phyloP scores from a whole-genome alignment of 2,329 filamentous ascomycete species.

The Fusarium graminum region DNA sequence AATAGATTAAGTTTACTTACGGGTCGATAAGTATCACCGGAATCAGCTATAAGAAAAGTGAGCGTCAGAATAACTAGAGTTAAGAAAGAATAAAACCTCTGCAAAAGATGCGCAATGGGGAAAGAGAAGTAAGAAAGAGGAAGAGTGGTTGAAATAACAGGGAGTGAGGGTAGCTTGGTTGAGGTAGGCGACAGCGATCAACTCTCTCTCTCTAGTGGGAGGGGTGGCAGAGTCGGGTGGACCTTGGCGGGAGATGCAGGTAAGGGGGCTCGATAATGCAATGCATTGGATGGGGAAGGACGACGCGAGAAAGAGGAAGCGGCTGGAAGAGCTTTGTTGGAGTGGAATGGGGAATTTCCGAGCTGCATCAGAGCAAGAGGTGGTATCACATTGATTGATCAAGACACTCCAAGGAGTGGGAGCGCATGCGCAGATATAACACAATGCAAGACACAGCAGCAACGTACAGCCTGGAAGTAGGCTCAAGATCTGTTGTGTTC shows the following conservation, averaged over 20 bases:
- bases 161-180: constrained; percentile 50
- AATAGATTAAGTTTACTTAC: constrained; percentile 58
- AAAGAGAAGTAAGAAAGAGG: constrained; percentile 47
- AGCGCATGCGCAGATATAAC: constrained; percentile 40
- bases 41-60: constrained; percentile 67
- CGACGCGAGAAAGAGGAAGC: constrained; percentile 51
- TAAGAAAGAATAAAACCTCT: constrained; percentile 44
- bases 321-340: constrained; percentile 47
- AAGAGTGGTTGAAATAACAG: constrained; percentile 53
- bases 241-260: constrained; percentile 62
- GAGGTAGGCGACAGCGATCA: constrained; percentile 39
- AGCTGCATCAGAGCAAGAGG: constrained; percentile 53
- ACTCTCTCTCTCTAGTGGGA: constrained; percentile 50
- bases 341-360: constrained; percentile 50
- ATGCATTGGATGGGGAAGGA: constrained; percentile 50
- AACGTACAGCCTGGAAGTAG: constrained; percentile 21
- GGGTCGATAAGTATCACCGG: constrained; percentile 72
- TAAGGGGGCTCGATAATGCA: constrained; percentile 57
- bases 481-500: constrained; percentile 39
- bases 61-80: constrained; percentile 46
- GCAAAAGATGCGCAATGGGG: constrained; percentile 44
- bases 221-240: constrained; percentile 57
- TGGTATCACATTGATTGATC: constrained; percentile 55
- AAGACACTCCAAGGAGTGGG: constrained; percentile 51
- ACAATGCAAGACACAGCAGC: constrained; percentile 41